Conservation (phyloP, 768 basidiomycete genomes). For the Leccinum rimulosum region DNA sequence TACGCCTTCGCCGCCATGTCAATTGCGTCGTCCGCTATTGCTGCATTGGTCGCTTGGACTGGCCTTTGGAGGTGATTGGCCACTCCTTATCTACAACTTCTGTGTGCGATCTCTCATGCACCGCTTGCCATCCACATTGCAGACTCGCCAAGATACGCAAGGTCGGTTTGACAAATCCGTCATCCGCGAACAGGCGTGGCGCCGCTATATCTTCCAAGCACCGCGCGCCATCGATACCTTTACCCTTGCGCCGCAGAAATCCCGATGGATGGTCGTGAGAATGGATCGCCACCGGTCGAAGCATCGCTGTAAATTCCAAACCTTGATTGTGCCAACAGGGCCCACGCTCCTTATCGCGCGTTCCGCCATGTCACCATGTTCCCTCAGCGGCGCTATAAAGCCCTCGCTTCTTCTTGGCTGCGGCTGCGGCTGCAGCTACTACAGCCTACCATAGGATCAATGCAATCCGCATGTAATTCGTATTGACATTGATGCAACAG, state of each 20-base stretch:
- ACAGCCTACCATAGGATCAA: slow-evolving; percentile 15
- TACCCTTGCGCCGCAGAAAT: slow-evolving; percentile 39
- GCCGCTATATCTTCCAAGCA: slow-evolving; percentile 13
- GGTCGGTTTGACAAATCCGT: slow-evolving; percentile 38
- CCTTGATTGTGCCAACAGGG: not conserved
- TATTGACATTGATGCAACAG: not conserved
- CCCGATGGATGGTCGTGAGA: slow-evolving; percentile 41
- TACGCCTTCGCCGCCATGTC: slow-evolving; percentile 75
- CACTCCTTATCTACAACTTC: slow-evolving; percentile 9
- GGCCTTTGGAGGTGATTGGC: slow-evolving; percentile 59
- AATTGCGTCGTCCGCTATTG: slow-evolving; percentile 53
- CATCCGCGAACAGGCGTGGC: slow-evolving; percentile 18
- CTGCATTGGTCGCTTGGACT: slow-evolving; percentile 57
- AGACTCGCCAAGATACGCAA: slow-evolving; percentile 48
- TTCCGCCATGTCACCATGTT: not conserved
- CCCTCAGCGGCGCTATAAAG: not conserved
- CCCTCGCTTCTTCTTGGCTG: not conserved
- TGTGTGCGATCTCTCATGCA: slow-evolving; percentile 9
- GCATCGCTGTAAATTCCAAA: not conserved
- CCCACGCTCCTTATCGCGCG: slow-evolving; percentile 11
- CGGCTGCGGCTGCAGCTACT: not conserved
- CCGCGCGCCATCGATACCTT: slow-evolving; percentile 35
- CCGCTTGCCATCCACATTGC: not conserved
- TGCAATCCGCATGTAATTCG: slow-evolving; percentile 4
- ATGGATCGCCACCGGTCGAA: slow-evolving; percentile 1